phyloP scores from a whole-genome alignment of 768 basidiomycete genomes.

The Panaeolus papilionaceus region DNA sequence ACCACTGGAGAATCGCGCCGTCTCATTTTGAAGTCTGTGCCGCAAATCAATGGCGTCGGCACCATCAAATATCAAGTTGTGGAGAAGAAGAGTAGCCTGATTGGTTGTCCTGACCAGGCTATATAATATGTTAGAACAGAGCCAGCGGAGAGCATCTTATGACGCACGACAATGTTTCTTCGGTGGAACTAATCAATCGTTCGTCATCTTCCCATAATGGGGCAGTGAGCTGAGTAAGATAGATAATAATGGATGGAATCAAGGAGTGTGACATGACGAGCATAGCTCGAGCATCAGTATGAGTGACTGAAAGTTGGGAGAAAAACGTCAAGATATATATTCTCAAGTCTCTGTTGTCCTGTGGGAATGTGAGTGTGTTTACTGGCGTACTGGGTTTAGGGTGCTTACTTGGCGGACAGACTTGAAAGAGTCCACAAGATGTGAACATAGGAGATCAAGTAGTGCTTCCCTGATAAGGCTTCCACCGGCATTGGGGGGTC shows the following conservation, averaged over 20 bases:
- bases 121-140: conserved; percentile 9
- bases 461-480: conserved; percentile 42
- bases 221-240: conserved; percentile 55
- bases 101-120: conserved; percentile 60
- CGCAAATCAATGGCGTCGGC: conserved; percentile 58
- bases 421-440: conserved; percentile 49
- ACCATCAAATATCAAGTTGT: conserved; percentile 63
- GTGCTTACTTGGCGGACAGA: conserved; percentile 47
- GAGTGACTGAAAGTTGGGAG: conserved; percentile 45
- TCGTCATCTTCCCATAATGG: conserved; percentile 74
- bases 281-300: conserved; percentile 41
- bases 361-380: conserved; percentile 20
- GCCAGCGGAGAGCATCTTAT: not conserved
- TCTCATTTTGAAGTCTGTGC: conserved; percentile 61
- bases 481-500: conserved; percentile 31
- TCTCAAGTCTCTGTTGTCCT: conserved; percentile 33
- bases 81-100: conserved; percentile 63
- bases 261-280: conserved; percentile 57
- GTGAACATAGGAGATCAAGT: conserved; percentile 55
- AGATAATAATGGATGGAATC: conserved; percentile 69
- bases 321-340: conserved; percentile 47
- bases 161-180: conserved; percentile 45
- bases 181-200: conserved; percentile 39
- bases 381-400: not conserved
- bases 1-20: conserved; percentile 62